These are phyloP conservation scores for Gaertneriomyces sp. DNA, from an alignment of 192 early-diverging fungal species.

Conservation along the genomic window DNA sequence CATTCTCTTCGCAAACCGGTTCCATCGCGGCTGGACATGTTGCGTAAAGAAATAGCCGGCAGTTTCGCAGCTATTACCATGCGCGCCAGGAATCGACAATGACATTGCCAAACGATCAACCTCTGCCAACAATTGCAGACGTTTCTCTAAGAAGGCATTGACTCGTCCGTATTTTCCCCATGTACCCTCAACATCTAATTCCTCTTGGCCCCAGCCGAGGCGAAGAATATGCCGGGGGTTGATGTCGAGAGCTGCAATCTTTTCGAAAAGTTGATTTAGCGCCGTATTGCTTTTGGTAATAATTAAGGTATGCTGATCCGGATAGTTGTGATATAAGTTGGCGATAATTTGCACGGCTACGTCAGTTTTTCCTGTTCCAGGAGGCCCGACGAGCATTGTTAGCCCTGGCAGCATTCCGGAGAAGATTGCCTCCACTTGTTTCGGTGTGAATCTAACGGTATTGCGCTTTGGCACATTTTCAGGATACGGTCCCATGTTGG, in stretches of 20 bases:
- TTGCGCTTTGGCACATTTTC: conserved; percentile 69
- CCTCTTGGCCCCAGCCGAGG: conserved; percentile 92
- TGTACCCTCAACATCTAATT: conserved; percentile 60
- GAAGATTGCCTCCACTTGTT: conserved; percentile 79
- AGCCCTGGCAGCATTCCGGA: conserved; percentile 83
- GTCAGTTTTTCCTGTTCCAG: conserved; percentile 98
- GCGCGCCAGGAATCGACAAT: conserved; percentile 74
- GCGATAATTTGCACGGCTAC: conserved; percentile 94
- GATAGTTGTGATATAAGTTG: conserved; percentile 91
- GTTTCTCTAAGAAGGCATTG: conserved; percentile 83
- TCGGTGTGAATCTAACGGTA: conserved; percentile 76
- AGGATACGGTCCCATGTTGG: conserved; percentile 72
- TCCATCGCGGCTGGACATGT: conserved; percentile 77
- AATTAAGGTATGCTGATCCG: conserved; percentile 84
- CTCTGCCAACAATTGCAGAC: conserved; percentile 65
- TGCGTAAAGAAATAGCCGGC: conserved; percentile 84
- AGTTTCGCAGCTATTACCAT: conserved; percentile 89
- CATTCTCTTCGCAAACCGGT: conserved; percentile 48
- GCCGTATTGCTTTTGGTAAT: conserved; percentile 98
- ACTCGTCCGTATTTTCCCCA: conserved; percentile 95
- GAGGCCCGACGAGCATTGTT: conserved; percentile 93
- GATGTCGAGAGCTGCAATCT: conserved; percentile 87
- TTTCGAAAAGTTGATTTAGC: conserved; percentile 97
- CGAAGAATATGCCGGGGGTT: conserved; percentile 91
- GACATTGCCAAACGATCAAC: conserved; percentile 77